Percentiles rank a stretch among this genome's conserved stretches.
phyloP scores from a whole-genome alignment of 306 rosid genomes.

The Vicia faba region DNA sequence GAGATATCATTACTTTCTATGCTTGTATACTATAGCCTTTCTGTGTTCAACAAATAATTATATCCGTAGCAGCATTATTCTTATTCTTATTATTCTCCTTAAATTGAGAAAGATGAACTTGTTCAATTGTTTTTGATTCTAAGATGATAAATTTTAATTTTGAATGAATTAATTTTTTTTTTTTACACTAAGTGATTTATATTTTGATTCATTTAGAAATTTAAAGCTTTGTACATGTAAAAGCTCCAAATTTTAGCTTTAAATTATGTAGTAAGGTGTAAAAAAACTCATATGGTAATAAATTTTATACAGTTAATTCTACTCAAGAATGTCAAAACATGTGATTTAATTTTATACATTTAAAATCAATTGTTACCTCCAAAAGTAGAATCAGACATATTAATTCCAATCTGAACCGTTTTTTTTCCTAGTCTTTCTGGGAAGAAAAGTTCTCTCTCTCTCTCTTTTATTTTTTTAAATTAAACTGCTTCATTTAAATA shows the following conservation, averaged over 20 bases:
- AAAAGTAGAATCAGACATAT: too few relatives aligned
- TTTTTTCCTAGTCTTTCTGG: too few relatives aligned
- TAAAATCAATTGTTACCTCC: too few relatives aligned
- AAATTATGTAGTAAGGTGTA: too few relatives aligned
- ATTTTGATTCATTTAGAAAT: not conserved
- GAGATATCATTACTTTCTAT: conserved; percentile 19
- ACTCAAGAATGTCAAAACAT: too few relatives aligned
- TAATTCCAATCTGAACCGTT: too few relatives aligned
- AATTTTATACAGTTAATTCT: too few relatives aligned
- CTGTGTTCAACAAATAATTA: not conserved
- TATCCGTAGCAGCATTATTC: not conserved
- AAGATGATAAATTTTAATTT: not conserved
- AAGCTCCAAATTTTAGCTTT: not conserved
- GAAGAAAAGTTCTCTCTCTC: too few relatives aligned
- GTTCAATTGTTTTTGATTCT: not conserved
- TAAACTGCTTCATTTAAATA: too few relatives aligned
- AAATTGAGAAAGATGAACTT: not conserved
- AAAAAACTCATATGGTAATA: too few relatives aligned
- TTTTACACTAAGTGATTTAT: not conserved
- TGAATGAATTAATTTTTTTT: not conserved
- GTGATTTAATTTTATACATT: too few relatives aligned
- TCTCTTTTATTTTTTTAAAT: too few relatives aligned
- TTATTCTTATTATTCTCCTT: not conserved
- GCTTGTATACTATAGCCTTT: conserved; percentile 6
- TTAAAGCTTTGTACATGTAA: not conserved